phyloP scores from a whole-genome alignment of 495 filamentous ascomycete species.

The Aspergillus nidulans region DNA sequence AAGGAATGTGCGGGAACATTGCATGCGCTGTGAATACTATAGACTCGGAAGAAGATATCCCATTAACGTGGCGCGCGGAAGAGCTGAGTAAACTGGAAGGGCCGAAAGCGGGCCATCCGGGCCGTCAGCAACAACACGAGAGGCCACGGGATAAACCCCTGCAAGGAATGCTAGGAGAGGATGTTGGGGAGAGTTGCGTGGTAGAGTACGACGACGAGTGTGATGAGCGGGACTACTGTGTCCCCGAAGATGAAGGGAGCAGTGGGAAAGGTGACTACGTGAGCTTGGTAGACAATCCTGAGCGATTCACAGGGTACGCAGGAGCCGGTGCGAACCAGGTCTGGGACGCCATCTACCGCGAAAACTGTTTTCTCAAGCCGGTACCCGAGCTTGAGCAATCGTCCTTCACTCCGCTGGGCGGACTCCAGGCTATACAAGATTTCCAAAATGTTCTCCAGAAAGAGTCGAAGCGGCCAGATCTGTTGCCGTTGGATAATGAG shows the following conservation, averaged over 20 bases:
- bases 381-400: constrained; percentile 39
- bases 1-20: constrained; percentile 94
- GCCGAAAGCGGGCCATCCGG: constrained; percentile 83
- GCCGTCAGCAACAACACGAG: constrained; percentile 63
- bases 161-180: constrained; percentile 75
- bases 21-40: constrained; percentile 96
- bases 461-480: constrained; percentile 61
- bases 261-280: constrained; percentile 92
- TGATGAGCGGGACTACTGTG: constrained; percentile 94
- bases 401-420: constrained; percentile 22
- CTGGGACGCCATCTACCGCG: constrained; percentile 94
- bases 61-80: constrained; percentile 82
- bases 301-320: constrained; percentile 90
- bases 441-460: constrained; percentile 77
- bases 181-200: constrained; percentile 91
- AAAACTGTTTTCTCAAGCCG: constrained; percentile 89
- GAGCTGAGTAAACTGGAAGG: constrained; percentile 92
- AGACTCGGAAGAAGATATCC: constrained; percentile 92
- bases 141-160: constrained; percentile 66
- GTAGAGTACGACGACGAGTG: constrained; percentile 98
- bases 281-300: constrained; percentile 86
- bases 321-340: constrained; percentile 79
- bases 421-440: constrained; percentile 68
- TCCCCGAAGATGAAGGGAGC: constrained; percentile 89
- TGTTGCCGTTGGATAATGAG: constrained; percentile 75